Percentiles rank a stretch among this genome's conserved stretches.
Conservation (phyloP, 2,329 filamentous ascomycete genomes). For the Microcyclospora tardicrescens region DNA sequence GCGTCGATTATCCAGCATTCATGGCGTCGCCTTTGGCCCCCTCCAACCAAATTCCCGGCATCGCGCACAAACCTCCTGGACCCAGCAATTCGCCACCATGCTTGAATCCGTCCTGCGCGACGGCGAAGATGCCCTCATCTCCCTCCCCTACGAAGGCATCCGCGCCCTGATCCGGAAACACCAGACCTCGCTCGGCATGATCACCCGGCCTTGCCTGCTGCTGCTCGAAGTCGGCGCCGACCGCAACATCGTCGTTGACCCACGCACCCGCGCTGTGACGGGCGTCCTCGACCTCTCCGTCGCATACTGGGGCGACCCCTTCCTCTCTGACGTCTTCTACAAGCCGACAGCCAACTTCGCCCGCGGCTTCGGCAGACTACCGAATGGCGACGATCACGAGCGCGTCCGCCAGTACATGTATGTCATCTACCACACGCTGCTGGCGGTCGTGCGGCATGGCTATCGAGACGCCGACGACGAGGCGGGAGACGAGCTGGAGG, state of each 20-base stretch:
- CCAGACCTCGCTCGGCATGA: conserved; percentile 34
- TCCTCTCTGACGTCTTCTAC: conserved; percentile 40
- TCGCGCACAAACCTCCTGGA: conserved; percentile 31
- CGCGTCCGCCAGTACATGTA: conserved; percentile 30
- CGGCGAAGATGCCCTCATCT: conserved; percentile 46
- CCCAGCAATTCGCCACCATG: conserved; percentile 38
- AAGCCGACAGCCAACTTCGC: conserved; percentile 29
- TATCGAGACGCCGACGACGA: conserved; percentile 28
- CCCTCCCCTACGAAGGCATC: conserved; percentile 43
- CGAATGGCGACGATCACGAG: conserved; percentile 20
- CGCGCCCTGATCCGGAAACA: conserved; percentile 36
- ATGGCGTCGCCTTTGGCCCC: conserved; percentile 39
- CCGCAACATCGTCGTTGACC: conserved; percentile 40
- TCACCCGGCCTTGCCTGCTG: conserved; percentile 40
- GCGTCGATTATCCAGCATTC: conserved; percentile 32
- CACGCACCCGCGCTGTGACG: conserved; percentile 33
- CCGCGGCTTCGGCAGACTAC: conserved; percentile 29
- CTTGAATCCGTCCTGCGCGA: conserved; percentile 43
- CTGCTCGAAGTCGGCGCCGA: conserved; percentile 36
- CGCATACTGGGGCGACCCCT: conserved; percentile 44
- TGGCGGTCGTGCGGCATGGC: conserved; percentile 31
- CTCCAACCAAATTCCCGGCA: conserved; percentile 27
- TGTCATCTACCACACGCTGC: conserved; percentile 30
- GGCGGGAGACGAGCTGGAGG: conserved; percentile 28
- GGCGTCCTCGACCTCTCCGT: conserved; percentile 42